A percentile compares a stretch with the other conserved stretches of the same genome.
These are phyloP conservation scores for Cucurbita moschata DNA, from an alignment of 306 rosid genomes.

Conservation along the genomic window DNA sequence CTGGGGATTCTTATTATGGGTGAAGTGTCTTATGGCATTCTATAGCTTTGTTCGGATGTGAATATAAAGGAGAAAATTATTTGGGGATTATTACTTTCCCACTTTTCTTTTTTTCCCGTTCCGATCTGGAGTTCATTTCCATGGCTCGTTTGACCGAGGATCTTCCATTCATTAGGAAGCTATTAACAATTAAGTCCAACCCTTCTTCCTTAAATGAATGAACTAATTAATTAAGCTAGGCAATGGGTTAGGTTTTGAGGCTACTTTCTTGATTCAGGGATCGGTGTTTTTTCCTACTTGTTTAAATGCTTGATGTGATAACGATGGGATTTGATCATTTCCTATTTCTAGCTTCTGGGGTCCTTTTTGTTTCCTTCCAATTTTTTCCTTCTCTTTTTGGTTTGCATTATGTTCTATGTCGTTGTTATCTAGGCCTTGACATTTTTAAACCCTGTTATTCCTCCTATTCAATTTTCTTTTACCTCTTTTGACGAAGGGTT, in stretches of 20 bases:
- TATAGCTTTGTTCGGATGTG: constrained; percentile 4
- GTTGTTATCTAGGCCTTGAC: neutral
- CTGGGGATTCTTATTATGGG: constrained; percentile 5
- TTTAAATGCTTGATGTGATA: neutral
- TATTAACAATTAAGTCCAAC: neutral
- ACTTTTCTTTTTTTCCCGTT: neutral
- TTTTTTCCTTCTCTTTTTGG: neutral
- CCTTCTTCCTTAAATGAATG: no score
- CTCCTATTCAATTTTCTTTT: neutral
- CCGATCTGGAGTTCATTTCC: neutral
- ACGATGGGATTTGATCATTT: neutral
- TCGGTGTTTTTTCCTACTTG: neutral
- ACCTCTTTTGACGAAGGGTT: neutral
- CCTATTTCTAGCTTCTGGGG: neutral
- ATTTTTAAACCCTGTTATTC: neutral
- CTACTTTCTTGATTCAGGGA: constrained; percentile 1
- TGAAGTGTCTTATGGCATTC: neutral
- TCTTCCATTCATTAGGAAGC: neutral
- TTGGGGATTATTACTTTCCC: neutral
- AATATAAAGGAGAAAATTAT: neutral
- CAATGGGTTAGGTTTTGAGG: neutral
- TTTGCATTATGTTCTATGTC: neutral
- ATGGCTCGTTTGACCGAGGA: neutral
- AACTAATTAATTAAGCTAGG: neutral
- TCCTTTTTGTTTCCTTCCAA: neutral